These are phyloP conservation scores for Lachancea meyersii DNA, from an alignment of 805 yeast species.

Conservation along the genomic window DNA sequence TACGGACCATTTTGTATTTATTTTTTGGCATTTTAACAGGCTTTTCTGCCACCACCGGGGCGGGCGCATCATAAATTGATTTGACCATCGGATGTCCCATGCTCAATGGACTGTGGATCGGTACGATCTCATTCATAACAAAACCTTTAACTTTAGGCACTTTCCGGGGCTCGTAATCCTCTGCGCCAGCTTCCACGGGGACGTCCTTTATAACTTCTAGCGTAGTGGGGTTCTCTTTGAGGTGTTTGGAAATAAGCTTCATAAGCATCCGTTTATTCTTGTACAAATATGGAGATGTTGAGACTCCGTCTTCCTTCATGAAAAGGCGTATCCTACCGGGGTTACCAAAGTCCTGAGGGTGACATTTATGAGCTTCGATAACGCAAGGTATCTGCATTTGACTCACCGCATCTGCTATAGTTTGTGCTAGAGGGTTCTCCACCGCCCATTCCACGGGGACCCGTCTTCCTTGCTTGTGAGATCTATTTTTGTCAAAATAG, in stretches of 20 bases:
- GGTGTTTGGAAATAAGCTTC: conserved; percentile 51
- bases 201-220: conserved; percentile 54
- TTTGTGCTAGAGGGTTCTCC: conserved; percentile 79
- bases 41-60: conserved; percentile 39
- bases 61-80: conserved; percentile 50
- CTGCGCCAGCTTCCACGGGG: conserved; percentile 61
- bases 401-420: conserved; percentile 66
- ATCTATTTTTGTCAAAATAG: conserved; percentile 75
- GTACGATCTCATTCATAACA: conserved; percentile 79
- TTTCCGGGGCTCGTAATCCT: conserved; percentile 47
- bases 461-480: conserved; percentile 76
- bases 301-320: conserved; percentile 46
- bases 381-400: conserved; percentile 35
- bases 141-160: conserved; percentile 80
- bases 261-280: conserved; percentile 61
- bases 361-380: conserved; percentile 76
- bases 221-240: conserved; percentile 65
- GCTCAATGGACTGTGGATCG: conserved; percentile 74
- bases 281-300: conserved; percentile 26
- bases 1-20: conserved; percentile 31
- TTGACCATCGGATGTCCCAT: conserved; percentile 82
- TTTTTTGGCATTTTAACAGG: conserved; percentile 29
- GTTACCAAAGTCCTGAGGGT: conserved; percentile 96
- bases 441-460: conserved; percentile 66
- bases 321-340: conserved; percentile 90